Percentiles rank a stretch among this genome's conserved stretches.
Evolutionary conservation across 2,329 filamentous ascomycete genomes (phyloP).

Genomic region (Xylariales sp.): DNA sequence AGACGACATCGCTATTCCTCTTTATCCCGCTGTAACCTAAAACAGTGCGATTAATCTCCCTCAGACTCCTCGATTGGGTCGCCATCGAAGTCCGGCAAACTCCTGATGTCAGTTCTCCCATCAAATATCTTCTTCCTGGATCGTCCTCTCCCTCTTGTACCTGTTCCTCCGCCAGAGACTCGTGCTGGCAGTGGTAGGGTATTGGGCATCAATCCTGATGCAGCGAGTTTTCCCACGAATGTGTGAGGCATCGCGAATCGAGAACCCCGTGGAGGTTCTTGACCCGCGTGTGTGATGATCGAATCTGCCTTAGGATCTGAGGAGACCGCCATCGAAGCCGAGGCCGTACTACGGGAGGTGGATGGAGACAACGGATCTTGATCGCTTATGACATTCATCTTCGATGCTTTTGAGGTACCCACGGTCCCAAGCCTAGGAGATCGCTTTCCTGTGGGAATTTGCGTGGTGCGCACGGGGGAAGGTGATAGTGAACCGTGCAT

Average conservation of each 20-base stretch:
- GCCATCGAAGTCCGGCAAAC: conserved; percentile 11
- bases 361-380: not conserved
- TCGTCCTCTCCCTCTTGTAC: conserved; percentile 1
- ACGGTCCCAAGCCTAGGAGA: not conserved
- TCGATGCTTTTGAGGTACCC: not conserved
- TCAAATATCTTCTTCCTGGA: conserved; percentile 3
- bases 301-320: conserved; percentile 1
- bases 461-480: not conserved
- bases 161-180: not conserved
- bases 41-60: not conserved
- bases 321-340: no score
- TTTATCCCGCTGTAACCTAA: no score
- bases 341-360: not conserved
- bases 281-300: not conserved
- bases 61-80: conserved; percentile 12
- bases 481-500: conserved; percentile 15
- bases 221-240: conserved; percentile 9
- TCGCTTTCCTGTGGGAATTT: not conserved
- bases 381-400: not conserved
- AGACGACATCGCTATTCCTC: no score
- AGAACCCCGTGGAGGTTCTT: not conserved
- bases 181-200: not conserved
- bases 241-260: conserved; percentile 5
- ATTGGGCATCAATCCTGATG: not conserved
- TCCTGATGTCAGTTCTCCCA: conserved; percentile 9